Base-by-base conservation (phyloP, 1,284 basidiomycete species). In the Microbotryum saponariae region DNA sequence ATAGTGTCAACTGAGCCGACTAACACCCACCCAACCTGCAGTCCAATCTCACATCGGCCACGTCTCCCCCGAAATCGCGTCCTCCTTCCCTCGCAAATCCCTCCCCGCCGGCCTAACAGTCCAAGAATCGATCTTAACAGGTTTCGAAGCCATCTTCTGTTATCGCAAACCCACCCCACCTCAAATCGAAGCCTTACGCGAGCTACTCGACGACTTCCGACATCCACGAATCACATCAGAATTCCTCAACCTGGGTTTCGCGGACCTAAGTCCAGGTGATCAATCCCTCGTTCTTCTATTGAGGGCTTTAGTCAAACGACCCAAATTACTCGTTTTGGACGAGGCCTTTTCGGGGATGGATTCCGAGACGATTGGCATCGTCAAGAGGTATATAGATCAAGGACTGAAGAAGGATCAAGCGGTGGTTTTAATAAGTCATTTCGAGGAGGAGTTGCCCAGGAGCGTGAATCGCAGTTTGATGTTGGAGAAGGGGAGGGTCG, bases 341-440 rank as follows among this genome's bases (percentile, higher is more conserved):
- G 92, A 97, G 74, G 88, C 86, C 14, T 91, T 89, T 82, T 84
- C 87, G 33, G 91, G 91, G 33, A 91, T 96, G 88, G 87, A 89
- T 70, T 84, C 84, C 59, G 76, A 75, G 10, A 88, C 89, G 82
- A 82, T 92, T 53, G 76, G 74, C 16, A 81, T 80, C 50, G 86
- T 85, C 51, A 78, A 82, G 63, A 70, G 68, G 49, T 87, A 89
- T 71, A 73, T 97, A 33, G 77, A 82, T 42, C 74, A 78, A 44
- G 76, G 79, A 12, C 78, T 81, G n/a, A 83, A 79, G 18, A 68
- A 75, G 27, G 77, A 82, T 37, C 89, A 92, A 76, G 87, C 85
- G 0, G 85, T 89, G 18, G 79, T 94, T 2, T 85, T 90, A 3
- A 83, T 96, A 49, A 89, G 85, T 44, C 91, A 94, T 76, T 91